Base-by-base conservation (phyloP, 257 asterid species). In the Salvia splendens region DNA sequence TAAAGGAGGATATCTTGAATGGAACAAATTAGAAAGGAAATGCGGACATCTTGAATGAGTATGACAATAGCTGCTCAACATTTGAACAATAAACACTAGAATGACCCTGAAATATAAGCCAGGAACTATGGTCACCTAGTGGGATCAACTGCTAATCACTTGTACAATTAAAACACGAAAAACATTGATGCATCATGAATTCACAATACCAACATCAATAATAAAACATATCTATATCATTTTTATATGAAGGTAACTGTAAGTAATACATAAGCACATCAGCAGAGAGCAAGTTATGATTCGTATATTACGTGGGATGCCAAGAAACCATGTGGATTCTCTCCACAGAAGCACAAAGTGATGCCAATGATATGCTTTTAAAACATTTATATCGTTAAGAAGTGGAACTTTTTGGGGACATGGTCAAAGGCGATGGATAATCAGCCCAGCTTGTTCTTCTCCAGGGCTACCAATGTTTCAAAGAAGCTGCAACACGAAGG, bases 11-110 rank as follows among this genome's bases (percentile, higher is more conserved):
- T 2, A 2, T 24, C 30, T 24, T 24, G 30, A 2, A 24, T 24
- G 30, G 30, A 24, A 24, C 30, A 24, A 24, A 24, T 24, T 24
- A 24, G 3, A 24, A 24, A 24, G 30, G 30, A 24, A 24, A 24
- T 24, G 30, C 3, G 30, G 30, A 24, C 30, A 24, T 24, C 30
- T 24, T 24, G 30, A 24, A 24, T 24, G 30, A 24, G 30, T 40
- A 12, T 41, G 24, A 56, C 30, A 73, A 36, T 66, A 53, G 20
- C 63, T 61, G 61, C 36, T 33, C 68, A 49, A 65, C 3, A 54
- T 59, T 35, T 20, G 33, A 51, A 17, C 6, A 51, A 38, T 15
- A 38, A 20, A 28, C 6, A 53, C 11, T 6, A 12, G 20, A 48
- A 35, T 35, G 36, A 33, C 20, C 6, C 50, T 60, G 69, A 55